Conservation (phyloP, 176 grass and related monocot genomes). For the Juncus inflexus region DNA sequence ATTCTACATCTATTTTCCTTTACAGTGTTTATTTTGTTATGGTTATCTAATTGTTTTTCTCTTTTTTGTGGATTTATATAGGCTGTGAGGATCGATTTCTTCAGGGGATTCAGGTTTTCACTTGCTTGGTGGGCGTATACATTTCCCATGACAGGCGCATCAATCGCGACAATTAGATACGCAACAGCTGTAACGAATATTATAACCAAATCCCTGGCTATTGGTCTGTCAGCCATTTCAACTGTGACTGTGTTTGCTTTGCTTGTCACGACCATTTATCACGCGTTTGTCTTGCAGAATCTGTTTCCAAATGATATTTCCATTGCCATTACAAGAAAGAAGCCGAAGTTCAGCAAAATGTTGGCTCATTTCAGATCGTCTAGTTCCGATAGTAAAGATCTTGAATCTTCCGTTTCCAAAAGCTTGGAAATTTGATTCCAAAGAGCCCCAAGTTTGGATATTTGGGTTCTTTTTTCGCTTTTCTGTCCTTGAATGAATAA, state of each 20-base stretch:
- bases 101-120: constrained; percentile 87
- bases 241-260: constrained; percentile 68
- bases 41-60: constrained; percentile 1
- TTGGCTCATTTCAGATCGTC: constrained; percentile 61
- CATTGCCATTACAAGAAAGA: constrained; percentile 74
- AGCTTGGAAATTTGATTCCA: constrained; percentile 1
- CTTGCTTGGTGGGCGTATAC: constrained; percentile 99
- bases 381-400: constrained; percentile 62
- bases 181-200: constrained; percentile 61
- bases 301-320: constrained; percentile 97
- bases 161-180: constrained; percentile 76
- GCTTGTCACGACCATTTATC: constrained; percentile 65
- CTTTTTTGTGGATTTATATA: constrained; percentile 15
- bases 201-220: constrained; percentile 46
- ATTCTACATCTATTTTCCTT: neutral
- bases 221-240: constrained; percentile 68
- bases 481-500: neutral
- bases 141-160: constrained; percentile 79
- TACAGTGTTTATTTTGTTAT: neutral
- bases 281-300: constrained; percentile 73
- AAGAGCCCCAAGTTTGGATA: neutral
- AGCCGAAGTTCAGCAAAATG: constrained; percentile 76
- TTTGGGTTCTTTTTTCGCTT: no score
- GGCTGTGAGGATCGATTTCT: constrained; percentile 92
- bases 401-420: constrained; percentile 43